phyloP scores from a whole-genome alignment of 768 basidiomycete genomes.

The Russula brevipes region DNA sequence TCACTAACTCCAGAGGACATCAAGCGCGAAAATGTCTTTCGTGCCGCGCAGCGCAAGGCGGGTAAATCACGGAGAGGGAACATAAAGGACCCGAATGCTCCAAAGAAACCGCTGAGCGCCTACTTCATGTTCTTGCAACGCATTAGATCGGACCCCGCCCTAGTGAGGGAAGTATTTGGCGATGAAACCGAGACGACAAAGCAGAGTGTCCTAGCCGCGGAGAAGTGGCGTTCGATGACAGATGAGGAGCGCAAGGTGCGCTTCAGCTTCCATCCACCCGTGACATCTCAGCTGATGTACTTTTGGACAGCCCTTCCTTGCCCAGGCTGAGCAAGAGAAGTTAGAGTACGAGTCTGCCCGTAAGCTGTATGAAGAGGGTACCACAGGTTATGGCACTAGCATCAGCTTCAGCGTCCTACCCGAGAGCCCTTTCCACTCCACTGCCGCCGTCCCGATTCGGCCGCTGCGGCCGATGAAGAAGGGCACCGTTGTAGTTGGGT shows the following conservation, averaged over 20 bases:
- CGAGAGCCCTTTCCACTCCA: slow-evolving; percentile 50
- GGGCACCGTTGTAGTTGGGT: slow-evolving; percentile 48
- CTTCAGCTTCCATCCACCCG: slow-evolving; percentile 25
- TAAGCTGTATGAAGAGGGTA: slow-evolving; percentile 81
- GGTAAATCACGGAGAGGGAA: slow-evolving; percentile 91
- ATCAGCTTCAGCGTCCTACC: slow-evolving; percentile 83
- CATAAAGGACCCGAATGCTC: slow-evolving; percentile 95
- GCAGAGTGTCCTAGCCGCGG: slow-evolving; percentile 90
- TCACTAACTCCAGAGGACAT: slow-evolving; percentile 91
- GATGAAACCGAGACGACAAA: slow-evolving; percentile 91
- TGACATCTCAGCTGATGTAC: slow-evolving; percentile 17
- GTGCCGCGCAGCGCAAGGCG: slow-evolving; percentile 87
- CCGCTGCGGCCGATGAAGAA: slow-evolving; percentile 46
- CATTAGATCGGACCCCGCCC: slow-evolving; percentile 69
- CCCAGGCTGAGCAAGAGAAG: slow-evolving; percentile 93
- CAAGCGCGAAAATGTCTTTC: slow-evolving; percentile 87
- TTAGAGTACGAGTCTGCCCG: slow-evolving; percentile 86
- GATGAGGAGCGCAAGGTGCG: slow-evolving; percentile 89
- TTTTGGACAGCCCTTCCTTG: slow-evolving; percentile 70
- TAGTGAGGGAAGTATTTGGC: slow-evolving; percentile 80
- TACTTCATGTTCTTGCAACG: slow-evolving; percentile 95
- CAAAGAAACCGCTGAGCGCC: slow-evolving; percentile 90
- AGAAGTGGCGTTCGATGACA: slow-evolving; percentile 89
- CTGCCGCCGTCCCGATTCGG: slow-evolving; percentile 35
- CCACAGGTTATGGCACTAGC: slow-evolving; percentile 58